A percentile compares a stretch with the other conserved stretches of the same genome.
phyloP scores from a whole-genome alignment of 2,329 filamentous ascomycete species.

The Clonostachys chloroleuca region DNA sequence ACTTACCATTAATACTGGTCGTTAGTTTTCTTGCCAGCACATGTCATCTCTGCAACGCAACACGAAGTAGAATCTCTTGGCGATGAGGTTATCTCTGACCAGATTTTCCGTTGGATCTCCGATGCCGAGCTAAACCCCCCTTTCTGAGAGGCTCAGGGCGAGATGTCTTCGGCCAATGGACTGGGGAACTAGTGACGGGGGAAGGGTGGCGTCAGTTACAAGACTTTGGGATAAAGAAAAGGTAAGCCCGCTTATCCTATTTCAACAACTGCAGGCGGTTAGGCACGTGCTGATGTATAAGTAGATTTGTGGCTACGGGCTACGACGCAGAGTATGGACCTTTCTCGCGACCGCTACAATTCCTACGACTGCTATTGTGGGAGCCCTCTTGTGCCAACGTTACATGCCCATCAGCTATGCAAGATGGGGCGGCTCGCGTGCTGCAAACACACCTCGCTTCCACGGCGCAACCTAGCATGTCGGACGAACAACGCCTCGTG shows the following conservation, averaged over 20 bases:
- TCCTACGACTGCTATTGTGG: conserved; percentile 54
- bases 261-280: not conserved
- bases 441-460: conserved; percentile 36
- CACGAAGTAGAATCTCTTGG: conserved; percentile 43
- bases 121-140: conserved; percentile 64
- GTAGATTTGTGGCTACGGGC: conserved; percentile 50
- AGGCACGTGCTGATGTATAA: not conserved
- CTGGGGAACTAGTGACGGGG: conserved; percentile 55
- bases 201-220: conserved; percentile 64
- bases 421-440: conserved; percentile 54
- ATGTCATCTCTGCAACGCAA: conserved; percentile 29
- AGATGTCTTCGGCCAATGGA: conserved; percentile 57
- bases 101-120: conserved; percentile 51
- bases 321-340: conserved; percentile 44
- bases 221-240: conserved; percentile 51
- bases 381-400: conserved; percentile 54
- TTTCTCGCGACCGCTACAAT: conserved; percentile 55
- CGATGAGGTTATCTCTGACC: conserved; percentile 45
- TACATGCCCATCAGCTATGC: conserved; percentile 64
- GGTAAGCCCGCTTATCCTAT: conserved; percentile 15
- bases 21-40: conserved; percentile 42
- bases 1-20: not conserved
- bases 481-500: conserved; percentile 27
- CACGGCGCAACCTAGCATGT: conserved; percentile 16
- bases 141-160: conserved; percentile 51